Evolutionary conservation across 2,329 filamentous ascomycete species (phyloP).

Genomic region (Phoma sp.): DNA sequence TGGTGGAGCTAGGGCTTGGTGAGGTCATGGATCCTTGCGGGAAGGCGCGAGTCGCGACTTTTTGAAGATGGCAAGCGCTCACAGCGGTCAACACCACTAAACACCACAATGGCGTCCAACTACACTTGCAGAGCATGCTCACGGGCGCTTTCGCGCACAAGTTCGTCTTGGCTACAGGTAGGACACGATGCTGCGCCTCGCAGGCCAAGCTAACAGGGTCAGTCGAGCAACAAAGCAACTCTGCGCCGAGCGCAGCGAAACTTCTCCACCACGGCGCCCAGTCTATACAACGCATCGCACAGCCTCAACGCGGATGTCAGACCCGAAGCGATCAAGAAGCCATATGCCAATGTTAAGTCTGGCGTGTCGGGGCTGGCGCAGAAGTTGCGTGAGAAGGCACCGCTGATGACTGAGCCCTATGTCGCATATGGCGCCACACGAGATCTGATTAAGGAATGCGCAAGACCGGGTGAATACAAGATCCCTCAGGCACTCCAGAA

Average conservation of each 20-base stretch:
- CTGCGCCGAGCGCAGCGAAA: constrained; percentile 28
- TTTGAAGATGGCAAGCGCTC: constrained; percentile 18
- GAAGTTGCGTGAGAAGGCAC: constrained; percentile 41
- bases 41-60: constrained; percentile 35
- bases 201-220: constrained; percentile 21
- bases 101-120: constrained; percentile 42
- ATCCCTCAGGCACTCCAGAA: constrained; percentile 72
- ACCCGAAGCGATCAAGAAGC: constrained; percentile 27
- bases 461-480: constrained; percentile 74
- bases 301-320: constrained; percentile 22
- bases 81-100: not conserved
- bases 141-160: constrained; percentile 29
- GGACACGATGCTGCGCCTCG: not conserved
- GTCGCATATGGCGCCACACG: constrained; percentile 81
- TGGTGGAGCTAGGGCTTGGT: constrained; percentile 27
- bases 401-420: constrained; percentile 65
- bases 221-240: constrained; percentile 30
- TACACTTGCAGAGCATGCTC: constrained; percentile 47
- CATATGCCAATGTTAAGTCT: constrained; percentile 18
- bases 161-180: constrained; percentile 29
- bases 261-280: constrained; percentile 32
- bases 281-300: constrained; percentile 32
- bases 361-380: constrained; percentile 33
- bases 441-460: constrained; percentile 76
- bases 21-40: constrained; percentile 41